Conservation (phyloP, 805 yeast genomes). For the Pichia heedii region DNA sequence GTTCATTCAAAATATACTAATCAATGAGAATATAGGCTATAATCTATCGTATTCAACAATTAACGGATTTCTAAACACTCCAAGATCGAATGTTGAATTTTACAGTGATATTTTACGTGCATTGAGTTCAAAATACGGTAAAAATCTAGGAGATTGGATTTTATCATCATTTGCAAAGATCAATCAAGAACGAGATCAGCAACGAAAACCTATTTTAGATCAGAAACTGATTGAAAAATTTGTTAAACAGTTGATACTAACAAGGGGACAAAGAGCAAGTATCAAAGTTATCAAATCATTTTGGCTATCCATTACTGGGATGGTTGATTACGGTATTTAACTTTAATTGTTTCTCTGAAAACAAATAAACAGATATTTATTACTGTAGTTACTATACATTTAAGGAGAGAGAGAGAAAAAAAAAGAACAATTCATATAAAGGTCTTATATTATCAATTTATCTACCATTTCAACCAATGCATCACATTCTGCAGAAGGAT, state of each 20-base stretch:
- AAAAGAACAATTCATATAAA: background rate
- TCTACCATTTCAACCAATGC: conserved; percentile 41
- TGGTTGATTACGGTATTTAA: conserved; percentile 32
- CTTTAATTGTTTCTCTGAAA: too few relatives aligned
- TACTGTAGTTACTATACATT: too few relatives aligned
- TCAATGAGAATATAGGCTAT: conserved; percentile 24
- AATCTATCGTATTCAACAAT: conserved; percentile 29
- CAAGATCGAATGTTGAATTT: conserved; percentile 51
- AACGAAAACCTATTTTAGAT: conserved; percentile 20
- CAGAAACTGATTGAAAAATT: conserved; percentile 32
- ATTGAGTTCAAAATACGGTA: conserved; percentile 28
- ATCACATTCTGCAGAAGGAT: conserved; percentile 53
- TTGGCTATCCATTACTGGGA: conserved; percentile 56
- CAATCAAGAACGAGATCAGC: conserved; percentile 18
- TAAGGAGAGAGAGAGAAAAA: background rate
- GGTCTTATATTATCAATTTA: conserved; percentile 17
- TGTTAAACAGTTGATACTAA: conserved; percentile 45
- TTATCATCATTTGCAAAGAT: conserved; percentile 21
- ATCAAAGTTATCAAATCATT: conserved; percentile 47
- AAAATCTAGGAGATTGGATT: conserved; percentile 44
- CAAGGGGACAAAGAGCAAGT: conserved; percentile 59
- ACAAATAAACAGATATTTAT: background rate
- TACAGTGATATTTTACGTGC: conserved; percentile 43
- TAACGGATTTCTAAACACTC: conserved; percentile 38
- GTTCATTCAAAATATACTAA: conserved; percentile 18